Percentiles rank a stretch among this genome's conserved stretches.
Evolutionary conservation across 768 basidiomycete species (phyloP).

Genomic region (Trametes sanguinea): DNA sequence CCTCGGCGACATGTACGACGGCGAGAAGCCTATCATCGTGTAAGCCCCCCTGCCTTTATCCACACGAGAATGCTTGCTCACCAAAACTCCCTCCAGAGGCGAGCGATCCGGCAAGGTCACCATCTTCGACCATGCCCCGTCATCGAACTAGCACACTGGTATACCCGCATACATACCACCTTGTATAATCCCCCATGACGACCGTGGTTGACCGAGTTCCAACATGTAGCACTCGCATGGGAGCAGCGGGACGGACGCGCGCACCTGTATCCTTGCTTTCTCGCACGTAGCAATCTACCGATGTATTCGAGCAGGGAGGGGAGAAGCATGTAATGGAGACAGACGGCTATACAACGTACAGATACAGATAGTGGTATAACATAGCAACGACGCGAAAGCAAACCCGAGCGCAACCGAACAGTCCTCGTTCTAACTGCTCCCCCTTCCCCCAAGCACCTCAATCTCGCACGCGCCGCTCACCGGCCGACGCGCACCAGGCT

Average conservation of each 20-base stretch:
- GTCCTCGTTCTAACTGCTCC: neutral
- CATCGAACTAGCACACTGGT: neutral
- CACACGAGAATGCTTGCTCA: neutral
- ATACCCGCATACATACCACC: neutral
- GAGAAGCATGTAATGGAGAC: neutral
- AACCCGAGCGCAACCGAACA: neutral
- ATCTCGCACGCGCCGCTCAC: neutral
- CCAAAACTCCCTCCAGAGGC: conserved; percentile 1
- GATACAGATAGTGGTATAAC: conserved; percentile 21
- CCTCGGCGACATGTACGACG: conserved; percentile 53
- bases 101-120: conserved; percentile 23
- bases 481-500: conserved; percentile 73
- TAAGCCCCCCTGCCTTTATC: conserved; percentile 34
- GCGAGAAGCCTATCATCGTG: conserved; percentile 63
- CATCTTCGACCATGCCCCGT: conserved; percentile 8
- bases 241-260: neutral
- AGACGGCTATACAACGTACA: conserved; percentile 16
- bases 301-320: neutral
- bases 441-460: neutral
- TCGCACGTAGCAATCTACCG: neutral
- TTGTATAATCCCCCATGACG: neutral
- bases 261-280: neutral
- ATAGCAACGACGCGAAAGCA: conserved; percentile 14
- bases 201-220: no score
- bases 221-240: neutral